Base-by-base conservation (phyloP, 2,329 filamentous ascomycete genomes). In the Fusarium haematococcum region DNA sequence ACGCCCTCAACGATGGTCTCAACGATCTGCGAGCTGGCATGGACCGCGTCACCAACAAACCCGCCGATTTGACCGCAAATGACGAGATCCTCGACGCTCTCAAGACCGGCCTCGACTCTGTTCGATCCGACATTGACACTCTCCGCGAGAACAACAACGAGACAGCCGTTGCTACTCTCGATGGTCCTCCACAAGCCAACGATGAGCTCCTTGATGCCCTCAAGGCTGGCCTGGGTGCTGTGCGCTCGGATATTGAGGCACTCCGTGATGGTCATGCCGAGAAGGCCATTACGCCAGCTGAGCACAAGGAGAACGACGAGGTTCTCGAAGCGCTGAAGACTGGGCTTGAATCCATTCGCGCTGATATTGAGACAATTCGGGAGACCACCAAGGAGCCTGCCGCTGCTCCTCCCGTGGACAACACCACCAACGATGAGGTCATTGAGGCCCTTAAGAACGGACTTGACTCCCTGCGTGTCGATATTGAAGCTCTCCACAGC, bases 61-160 rank as follows among this genome's bases (percentile, higher is more conserved):
- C 95, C 6, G 86, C 91, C 0, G 95, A 97, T 77, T 88, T 96
- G 82, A 95, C 93, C 1, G 92, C 94, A 67, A 96, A 94, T 69
- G 94, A 97, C 74, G 95, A 98, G 82, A 95, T 98, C 62, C 87
- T 98, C 1, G 94, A 98, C 69, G 94, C 94, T 0, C 88, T 98
- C 65, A 97, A 93, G 80, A 89, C 91, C n/a, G 95, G 95, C 0
- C 86, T 98, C 10, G 91, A 93, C 50, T 89, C 88, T 43, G 88
- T 98, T 18, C 91, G 92, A 63, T 88, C 90, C 2, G 95, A 98
- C 58, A 94, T 98, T 73, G 93, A 95, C 66, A 88, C 88, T 23
- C 87, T 98, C 43, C 93, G 93, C n/a, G 90, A 92, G 27, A 84
- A 80, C 72, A 84, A 79, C 70, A 85, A 84, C 48, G 86, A 86